Percentiles rank a stretch among this genome's conserved stretches.
phyloP scores from a whole-genome alignment of 2,329 filamentous ascomycete species.

The Fusarium chaquense region DNA sequence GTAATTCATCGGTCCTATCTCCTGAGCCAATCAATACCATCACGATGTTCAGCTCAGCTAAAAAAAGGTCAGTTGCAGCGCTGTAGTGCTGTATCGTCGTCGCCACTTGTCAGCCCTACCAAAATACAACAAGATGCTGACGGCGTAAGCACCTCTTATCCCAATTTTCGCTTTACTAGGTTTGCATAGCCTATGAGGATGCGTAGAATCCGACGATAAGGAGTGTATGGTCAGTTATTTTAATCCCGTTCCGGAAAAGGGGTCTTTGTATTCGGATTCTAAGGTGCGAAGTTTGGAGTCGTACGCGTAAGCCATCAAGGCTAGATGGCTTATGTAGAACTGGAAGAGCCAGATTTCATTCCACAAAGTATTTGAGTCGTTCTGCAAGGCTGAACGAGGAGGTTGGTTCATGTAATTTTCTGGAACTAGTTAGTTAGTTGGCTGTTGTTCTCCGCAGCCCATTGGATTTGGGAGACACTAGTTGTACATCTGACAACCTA shows the following conservation, averaged over 20 bases:
- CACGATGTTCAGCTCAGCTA: not conserved
- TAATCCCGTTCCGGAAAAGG: not conserved
- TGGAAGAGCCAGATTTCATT: not conserved
- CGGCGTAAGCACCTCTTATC: not conserved
- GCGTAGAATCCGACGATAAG: not conserved
- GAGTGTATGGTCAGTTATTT: not conserved
- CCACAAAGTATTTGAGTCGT: not conserved
- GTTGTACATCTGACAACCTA: not conserved
- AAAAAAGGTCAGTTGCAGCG: not conserved
- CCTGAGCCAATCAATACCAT: not conserved
- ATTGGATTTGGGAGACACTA: not conserved
- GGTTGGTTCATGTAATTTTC: not conserved
- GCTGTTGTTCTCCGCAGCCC: not conserved
- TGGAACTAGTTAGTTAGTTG: not conserved
- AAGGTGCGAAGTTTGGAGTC: not conserved
- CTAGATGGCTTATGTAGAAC: not conserved
- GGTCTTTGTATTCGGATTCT: not conserved
- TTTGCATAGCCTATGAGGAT: not conserved
- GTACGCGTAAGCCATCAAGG: not conserved
- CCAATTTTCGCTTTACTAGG: not conserved
- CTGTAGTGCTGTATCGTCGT: not conserved
- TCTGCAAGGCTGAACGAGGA: not conserved
- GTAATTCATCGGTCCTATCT: not conserved
- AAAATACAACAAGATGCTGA: not conserved
- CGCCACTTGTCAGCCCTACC: constrained; percentile 19